Evolutionary conservation across 495 filamentous ascomycete species (phyloP), one percentile per base, ranked within the genome.

Genomic region (Tuber magnatum): DNA sequence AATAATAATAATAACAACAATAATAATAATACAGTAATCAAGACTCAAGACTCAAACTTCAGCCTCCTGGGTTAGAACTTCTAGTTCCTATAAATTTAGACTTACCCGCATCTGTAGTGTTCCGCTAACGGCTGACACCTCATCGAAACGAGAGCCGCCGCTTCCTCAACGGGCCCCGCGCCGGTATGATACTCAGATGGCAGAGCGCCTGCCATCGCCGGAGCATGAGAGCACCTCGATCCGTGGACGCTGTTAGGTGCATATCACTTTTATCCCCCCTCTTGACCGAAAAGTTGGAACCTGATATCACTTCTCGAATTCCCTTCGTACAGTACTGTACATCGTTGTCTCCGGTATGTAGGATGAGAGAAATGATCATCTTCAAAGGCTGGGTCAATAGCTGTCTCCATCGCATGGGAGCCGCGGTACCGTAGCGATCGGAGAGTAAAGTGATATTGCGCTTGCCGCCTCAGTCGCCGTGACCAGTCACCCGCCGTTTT

Each of bases 301-400:
- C 28, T 65, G 56, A 65, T 65, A 65, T 65, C 56, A 65, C 56
- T 65, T 65, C 56, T 65, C 56, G 56, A 35, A 65, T 65, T 65
- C 28, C 56, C 56, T 65, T 65, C 56, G 5, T 35, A 35, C 32
- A 65, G 18, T 10, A n/a, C n/a, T n/a, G n/a, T n/a, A n/a, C n/a
- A n/a, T n/a, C n/a, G 12, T 20, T 35, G n/a, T 35, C 35, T 65
- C 28, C 56, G 14, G 28, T 35, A 65, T 7, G 46, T n/a, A 18
- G 22, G 46, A 51, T 51, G 46, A 51, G 46, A 51, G 56, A 35
- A 65, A 35, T 65, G 56, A 35, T 65, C 56, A 65, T 65, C 56
- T 65, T 65, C 56, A 35, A 3, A 18, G 12, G 56, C 56, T 56
- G 48, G 24, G 7, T 56, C 9, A n/a, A n/a, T 24, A n/a, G 48